Evolutionary conservation across 179 eudicot genomes (phyloP), one percentile per base, ranked within the genome.

Genomic region (Silene coronaria): DNA sequence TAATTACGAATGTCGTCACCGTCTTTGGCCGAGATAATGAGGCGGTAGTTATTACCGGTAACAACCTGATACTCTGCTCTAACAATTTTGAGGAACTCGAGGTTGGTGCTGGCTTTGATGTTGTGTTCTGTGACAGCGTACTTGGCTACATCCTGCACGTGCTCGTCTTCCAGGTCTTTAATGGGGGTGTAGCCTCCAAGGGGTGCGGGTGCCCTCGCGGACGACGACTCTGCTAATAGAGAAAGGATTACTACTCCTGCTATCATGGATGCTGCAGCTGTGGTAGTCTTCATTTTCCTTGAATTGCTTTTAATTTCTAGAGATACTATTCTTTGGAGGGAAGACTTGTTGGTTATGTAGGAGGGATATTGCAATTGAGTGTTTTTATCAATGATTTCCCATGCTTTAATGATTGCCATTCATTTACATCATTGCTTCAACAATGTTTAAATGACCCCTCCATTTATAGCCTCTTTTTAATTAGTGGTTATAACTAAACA

Each of bases 81-180:
- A 9, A 77, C 73, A 1, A 84, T 16, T 9, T 70, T 73, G 6
- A 68, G 72, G 26, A 53, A 55, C 59, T 55, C 61, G 2, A 86
- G 81, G 12, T 80, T 46, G 3, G 28, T 3, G 0, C 67, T 34
- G 2, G 17, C 71, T 67, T 77, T 17, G 24, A 62, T 72, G 80
- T 86, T 82, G 67, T 84, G 83, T 72, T 80, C 79, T 0, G n/a
- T 45, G 9, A 86, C 83, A 2, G 89, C 89, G 60, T 75, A 86
- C 63, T 84, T 66, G 9, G 83, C 89, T 10, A 79, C 68, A 34
- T 80, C 89, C 26, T 73, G 61, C 5, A 86, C 73, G 36, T 76
- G 78, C 14, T 82, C 77, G 19, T 78, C 84, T 9, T 58, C 71
- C 22, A 79, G 28, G 75, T 86, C 55, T 58, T 55, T 75, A 27